Evolutionary conservation across 2,329 filamentous ascomycete genomes (phyloP).

Genomic region (Keithomyces neogunnii): DNA sequence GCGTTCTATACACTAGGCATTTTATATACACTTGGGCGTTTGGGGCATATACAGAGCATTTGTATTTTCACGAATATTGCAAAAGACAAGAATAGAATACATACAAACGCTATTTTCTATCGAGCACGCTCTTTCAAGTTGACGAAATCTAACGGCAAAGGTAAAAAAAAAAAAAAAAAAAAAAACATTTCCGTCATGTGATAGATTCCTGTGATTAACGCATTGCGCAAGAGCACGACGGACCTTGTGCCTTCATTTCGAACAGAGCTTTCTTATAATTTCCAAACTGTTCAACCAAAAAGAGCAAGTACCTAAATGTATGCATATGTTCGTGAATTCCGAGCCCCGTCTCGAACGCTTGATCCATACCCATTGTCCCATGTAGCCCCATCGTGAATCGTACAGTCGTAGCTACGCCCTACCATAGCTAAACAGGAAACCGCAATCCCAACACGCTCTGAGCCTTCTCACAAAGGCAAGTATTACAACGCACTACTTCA

Average conservation of each 20-base stretch:
- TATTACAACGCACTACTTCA: too few species aligned
- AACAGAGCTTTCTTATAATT: not conserved
- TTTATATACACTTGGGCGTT: not conserved
- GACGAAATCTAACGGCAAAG: too few species aligned
- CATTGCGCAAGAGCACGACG: not conserved
- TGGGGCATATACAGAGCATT: slow-evolving; percentile 3
- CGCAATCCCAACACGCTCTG: not conserved
- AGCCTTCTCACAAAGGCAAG: not conserved
- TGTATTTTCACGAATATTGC: not conserved
- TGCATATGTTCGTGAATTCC: not conserved
- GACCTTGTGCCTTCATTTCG: not conserved
- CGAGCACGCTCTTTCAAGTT: not conserved
- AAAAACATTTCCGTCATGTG: not conserved
- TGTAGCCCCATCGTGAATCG: not conserved
- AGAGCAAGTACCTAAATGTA: not conserved
- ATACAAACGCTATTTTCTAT: not conserved
- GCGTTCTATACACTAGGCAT: not conserved
- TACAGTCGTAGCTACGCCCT: not conserved
- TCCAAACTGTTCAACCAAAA: not conserved
- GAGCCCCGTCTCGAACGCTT: not conserved
- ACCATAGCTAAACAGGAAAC: not conserved
- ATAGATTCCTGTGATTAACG: not conserved
- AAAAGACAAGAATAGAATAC: not conserved
- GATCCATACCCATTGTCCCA: not conserved
- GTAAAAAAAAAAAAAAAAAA: not conserved